Evolutionary conservation across 768 basidiomycete genomes (phyloP), one percentile per base, ranked within the genome.

Genomic region (Podaxis sp.): DNA sequence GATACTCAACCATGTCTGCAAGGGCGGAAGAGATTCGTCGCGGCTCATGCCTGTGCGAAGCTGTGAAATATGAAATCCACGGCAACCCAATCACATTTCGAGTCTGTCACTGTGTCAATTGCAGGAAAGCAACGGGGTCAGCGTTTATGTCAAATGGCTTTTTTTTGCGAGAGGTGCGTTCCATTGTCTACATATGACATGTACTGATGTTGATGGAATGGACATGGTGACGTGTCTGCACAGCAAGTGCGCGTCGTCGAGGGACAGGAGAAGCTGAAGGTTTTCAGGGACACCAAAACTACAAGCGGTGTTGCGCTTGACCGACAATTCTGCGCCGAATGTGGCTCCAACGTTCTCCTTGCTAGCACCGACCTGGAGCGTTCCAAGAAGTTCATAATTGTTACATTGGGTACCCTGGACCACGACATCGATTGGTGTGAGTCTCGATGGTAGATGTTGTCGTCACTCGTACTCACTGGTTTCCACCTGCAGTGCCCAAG

Each of bases 21-120:
- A n/a, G 33, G 0, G 27, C 52, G 1, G 13, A 22, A 22, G 33
- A 4, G 9, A 43, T 67, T 25, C 66, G 71, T 36, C 64, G 58
- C 9, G 79, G 77, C 8, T 75, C 77, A 2, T 80, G 78, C 57
- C 69, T 80, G 4, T 80, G 79, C 67, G 66, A 70, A 59, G 57
- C 69, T 8, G 70, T 80, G 29, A 68, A 69, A 57, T 80, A 77
- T 57, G 71, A 73, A 27, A 61, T 79, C 5, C 67, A 63, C 15
- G 78, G 76, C 1, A 74, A 76, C 36, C 79, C 78, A 2, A 41
- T 76, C 56, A 69, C 73, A 1, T 77, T 76, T 60, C 68, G 73
- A n/a, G 71, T 79, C 1, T 80, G 79, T 64, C 76, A 81, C 66
- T 81, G 79, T 65, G 59, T 58, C n/a, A 77, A 80, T 52, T 80